phyloP scores from a whole-genome alignment of 257 asterid genomes.

The Fraxinus anomala region DNA sequence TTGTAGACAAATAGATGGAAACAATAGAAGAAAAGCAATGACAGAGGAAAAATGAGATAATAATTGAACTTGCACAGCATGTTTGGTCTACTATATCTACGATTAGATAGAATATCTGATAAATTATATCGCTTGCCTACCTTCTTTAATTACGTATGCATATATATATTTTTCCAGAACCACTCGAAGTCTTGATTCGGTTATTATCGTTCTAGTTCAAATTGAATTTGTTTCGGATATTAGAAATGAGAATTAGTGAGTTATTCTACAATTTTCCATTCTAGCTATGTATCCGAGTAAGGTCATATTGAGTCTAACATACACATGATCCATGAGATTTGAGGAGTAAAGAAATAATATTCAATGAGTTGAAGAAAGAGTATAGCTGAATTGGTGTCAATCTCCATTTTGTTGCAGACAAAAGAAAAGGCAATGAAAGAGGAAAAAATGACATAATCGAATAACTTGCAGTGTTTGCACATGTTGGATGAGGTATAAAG shows the following conservation, averaged over 20 bases:
- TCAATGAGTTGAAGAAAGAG: not conserved
- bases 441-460: not conserved
- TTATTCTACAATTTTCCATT: no score
- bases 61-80: not conserved
- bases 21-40: not conserved
- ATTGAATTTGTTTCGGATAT: no score
- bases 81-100: not conserved
- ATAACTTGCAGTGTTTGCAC: not conserved
- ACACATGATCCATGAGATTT: not conserved
- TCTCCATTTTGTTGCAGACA: constrained; percentile 5
- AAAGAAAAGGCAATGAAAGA: not conserved
- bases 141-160: not conserved
- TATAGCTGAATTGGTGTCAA: not conserved
- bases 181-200: no score
- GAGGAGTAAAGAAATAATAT: not conserved
- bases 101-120: no score
- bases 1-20: not conserved
- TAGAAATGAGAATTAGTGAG: no score
- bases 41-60: not conserved
- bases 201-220: not conserved
- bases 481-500: not conserved
- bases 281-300: no score
- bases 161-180: no score
- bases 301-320: no score
- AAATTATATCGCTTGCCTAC: not conserved